phyloP scores from a whole-genome alignment of 371 early-diverging fungal species.

The Coemansia sp. region DNA sequence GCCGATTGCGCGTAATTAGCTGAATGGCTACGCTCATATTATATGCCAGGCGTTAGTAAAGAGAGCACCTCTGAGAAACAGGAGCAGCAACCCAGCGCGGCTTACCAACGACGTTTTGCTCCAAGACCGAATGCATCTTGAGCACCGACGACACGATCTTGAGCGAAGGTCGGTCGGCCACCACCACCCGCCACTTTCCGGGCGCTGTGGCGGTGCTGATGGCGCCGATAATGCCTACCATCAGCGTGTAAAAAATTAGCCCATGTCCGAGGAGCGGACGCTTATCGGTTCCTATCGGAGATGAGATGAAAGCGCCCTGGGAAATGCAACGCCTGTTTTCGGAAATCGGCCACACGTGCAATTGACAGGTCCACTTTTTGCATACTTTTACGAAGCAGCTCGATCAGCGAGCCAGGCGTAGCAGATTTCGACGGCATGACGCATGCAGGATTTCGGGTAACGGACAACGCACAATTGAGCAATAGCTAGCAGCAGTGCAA shows the following conservation, averaged over 20 bases:
- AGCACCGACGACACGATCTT: slow-evolving; percentile 84
- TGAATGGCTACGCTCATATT: slow-evolving; percentile 52
- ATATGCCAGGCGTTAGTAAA: too few species aligned
- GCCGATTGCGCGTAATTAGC: slow-evolving; percentile 56
- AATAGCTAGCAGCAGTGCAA: not conserved
- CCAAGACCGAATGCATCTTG: slow-evolving; percentile 90
- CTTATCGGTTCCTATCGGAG: not conserved
- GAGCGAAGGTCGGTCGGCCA: slow-evolving; percentile 82
- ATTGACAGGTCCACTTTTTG: not conserved
- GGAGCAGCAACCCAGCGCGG: not conserved
- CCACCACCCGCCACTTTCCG: slow-evolving; percentile 85
- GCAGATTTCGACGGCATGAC: not conserved
- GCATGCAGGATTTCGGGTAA: too few species aligned
- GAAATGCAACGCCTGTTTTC: not conserved
- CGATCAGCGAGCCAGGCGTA: slow-evolving; percentile 29
- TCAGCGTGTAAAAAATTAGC: not conserved
- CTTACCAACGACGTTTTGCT: slow-evolving; percentile 88
- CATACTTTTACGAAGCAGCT: slow-evolving; percentile 43
- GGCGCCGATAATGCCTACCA: slow-evolving; percentile 66
- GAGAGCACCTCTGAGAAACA: too few species aligned
- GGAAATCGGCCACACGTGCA: not conserved
- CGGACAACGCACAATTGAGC: too few species aligned
- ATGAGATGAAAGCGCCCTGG: slow-evolving; percentile 1
- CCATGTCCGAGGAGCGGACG: too few species aligned
- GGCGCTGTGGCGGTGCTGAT: slow-evolving; percentile 69